Evolutionary conservation across 1,284 basidiomycete genomes (phyloP), one percentile per base, ranked within the genome.

Genomic region (Heterobasidion annosum): DNA sequence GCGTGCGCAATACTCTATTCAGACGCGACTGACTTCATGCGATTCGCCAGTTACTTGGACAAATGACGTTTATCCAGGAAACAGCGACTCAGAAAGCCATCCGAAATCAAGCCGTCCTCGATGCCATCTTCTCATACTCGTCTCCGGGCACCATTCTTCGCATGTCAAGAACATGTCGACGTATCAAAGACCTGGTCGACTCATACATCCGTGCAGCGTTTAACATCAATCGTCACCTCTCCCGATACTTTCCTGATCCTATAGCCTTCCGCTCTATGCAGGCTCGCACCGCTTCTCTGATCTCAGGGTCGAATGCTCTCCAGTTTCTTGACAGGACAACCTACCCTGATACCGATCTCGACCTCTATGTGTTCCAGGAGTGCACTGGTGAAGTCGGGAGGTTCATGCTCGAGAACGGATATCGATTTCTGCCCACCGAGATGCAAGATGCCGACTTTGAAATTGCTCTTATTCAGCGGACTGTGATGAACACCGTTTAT

Each of bases 251-350:
- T 57, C 25, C 45, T 25, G 51, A 61, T 40, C 58, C 56, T 34
- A 55, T 58, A 0, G 45, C 51, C 0, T 74, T 74, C 54, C 65
- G 71, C 15, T 55, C 56, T 1, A 54, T 69, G n/a, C 73, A 73
- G 53, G 63, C 61, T 0, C 56, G 53, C 7, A 68, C 67, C 0
- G 66, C 63, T 13, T 65, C 68, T 37, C 54, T 74, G 47, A 70
- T 75, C 33, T 72, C 71, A 7, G 73, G 73, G 5, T 73, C 72
- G 0, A 65, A 67, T 3, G 71, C 70, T 0, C 62, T 75, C 3
- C 71, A 74, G 43, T 70, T 73, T 57, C 67, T 75, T 54, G 66
- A 69, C 45, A 57, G 69, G n/a, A 53, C 59, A 1, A 56, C 56
- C 25, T 74, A 68, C 50, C 55, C 57, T 0, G 65, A 64, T 1